Percentiles rank a stretch among this genome's conserved stretches.
phyloP scores from a whole-genome alignment of 2,329 filamentous ascomycete genomes.

The Aspergillus versicolor region DNA sequence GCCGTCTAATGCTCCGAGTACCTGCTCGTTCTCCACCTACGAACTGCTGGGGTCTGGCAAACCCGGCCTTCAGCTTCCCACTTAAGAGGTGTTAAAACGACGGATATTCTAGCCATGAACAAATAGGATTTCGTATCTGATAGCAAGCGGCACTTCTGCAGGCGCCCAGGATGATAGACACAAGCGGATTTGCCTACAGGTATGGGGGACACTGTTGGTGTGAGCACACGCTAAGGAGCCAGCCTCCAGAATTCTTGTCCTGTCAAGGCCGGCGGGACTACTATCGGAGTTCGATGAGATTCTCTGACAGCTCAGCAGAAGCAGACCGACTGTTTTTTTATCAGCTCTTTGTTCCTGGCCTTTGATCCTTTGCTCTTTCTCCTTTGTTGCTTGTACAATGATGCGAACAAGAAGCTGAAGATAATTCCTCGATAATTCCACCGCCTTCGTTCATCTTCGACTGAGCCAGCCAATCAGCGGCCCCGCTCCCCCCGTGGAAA shows the following conservation, averaged over 20 bases:
- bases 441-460: slow-evolving; percentile 43
- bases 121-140: neutral
- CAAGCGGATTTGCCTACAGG: neutral
- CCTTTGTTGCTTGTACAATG: neutral
- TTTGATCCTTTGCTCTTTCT: neutral
- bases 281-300: slow-evolving; percentile 8
- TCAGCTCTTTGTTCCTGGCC: neutral
- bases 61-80: neutral
- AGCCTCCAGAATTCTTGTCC: slow-evolving; percentile 15
- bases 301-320: slow-evolving; percentile 7
- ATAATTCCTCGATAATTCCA: slow-evolving; percentile 27
- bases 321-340: neutral
- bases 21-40: neutral
- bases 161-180: neutral
- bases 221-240: slow-evolving; percentile 9
- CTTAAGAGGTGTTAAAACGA: neutral
- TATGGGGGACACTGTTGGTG: neutral
- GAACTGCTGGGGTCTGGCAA: neutral
- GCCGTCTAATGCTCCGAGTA: neutral
- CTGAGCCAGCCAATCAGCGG: slow-evolving; percentile 23
- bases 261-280: slow-evolving; percentile 5
- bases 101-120: neutral
- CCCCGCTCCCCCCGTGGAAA: slow-evolving; percentile 16
- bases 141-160: neutral
- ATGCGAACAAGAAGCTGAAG: neutral